These are phyloP conservation scores for Cladosporium colombiae DNA, from an alignment of 2,329 filamentous ascomycete species.

Conservation along the genomic window DNA sequence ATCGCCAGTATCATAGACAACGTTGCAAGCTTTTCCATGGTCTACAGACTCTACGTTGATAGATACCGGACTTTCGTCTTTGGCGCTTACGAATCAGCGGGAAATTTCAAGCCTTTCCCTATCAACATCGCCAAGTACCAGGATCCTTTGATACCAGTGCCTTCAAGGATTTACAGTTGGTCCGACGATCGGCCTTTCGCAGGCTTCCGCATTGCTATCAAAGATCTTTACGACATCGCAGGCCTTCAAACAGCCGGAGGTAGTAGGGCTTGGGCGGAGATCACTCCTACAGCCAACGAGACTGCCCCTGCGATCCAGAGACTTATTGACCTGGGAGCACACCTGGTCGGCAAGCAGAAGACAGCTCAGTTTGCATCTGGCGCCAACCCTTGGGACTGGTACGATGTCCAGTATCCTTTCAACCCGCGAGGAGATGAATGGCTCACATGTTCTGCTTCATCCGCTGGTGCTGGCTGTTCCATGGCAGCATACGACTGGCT, in stretches of 20 bases:
- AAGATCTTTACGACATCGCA: conserved; percentile 41
- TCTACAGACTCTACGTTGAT: conserved; percentile 38
- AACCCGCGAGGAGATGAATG: conserved; percentile 43
- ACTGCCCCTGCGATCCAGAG: conserved; percentile 39
- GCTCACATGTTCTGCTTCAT: conserved; percentile 37
- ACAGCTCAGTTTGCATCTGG: conserved; percentile 38
- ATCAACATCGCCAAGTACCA: conserved; percentile 34
- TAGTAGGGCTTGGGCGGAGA: conserved; percentile 36
- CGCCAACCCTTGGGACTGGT: conserved; percentile 25
- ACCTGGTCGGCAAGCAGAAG: conserved; percentile 41
- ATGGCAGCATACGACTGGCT: conserved; percentile 45
- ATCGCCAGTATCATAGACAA: conserved; percentile 19
- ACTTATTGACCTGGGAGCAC: conserved; percentile 38
- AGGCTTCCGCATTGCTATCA: conserved; percentile 39
- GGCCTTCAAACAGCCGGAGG: conserved; percentile 39
- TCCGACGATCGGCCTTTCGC: conserved; percentile 39
- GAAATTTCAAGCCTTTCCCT: conserved; percentile 31
- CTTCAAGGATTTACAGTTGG: conserved; percentile 43
- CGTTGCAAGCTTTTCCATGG: conserved; percentile 29
- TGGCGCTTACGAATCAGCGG: conserved; percentile 31
- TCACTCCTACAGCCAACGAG: conserved; percentile 29
- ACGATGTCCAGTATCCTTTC: conserved; percentile 37
- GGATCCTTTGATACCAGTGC: conserved; percentile 39
- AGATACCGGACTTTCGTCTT: conserved; percentile 36
- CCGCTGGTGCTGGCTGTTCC: conserved; percentile 37